Evolutionary conservation across 169 alveolate species (phyloP), one percentile per base, ranked within the genome.

Genomic region (Eimeria acervulina): DNA sequence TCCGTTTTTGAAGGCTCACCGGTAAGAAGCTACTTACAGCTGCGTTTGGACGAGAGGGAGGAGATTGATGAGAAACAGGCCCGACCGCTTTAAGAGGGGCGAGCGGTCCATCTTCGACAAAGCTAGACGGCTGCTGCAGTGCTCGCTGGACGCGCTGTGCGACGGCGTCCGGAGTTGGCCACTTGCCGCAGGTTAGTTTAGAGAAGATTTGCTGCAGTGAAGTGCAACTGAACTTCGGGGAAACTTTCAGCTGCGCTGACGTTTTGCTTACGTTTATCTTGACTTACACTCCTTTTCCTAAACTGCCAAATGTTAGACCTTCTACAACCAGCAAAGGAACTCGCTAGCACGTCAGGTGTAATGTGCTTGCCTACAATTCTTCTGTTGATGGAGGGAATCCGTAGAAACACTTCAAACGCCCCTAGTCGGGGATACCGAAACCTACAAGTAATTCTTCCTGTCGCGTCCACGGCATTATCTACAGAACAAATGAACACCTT

Each of bases 401-500:
- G 93, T 36, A 93, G 78, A 51, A 55, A 93, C 59, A 93, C 96
- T 83, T 93, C 96, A 47, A 93, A 93, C 31, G 96, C 92, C n/a
- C 96, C 96, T 3, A 93, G 68, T 19, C 90, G 87, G 21, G 96
- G 96, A 52, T 93, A 93, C 66, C 96, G 93, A 51, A 93, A 81
- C 26, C 85, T 80, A 44, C 93, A 51, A 28, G 90, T 63, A 36
- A 66, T 31, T 66, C 23, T 31, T 10, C 96, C 96, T 23, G 84
- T 17, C 23, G 42, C 74, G 28, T 93, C 88, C 63, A 78, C 33
- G 74, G 90, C 92, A 40, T 70, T 72, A 26, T 80, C 93, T 81
- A 68, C 88, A 44, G 47, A 28, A 21, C 40, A 74, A 3, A 80
- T 47, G 42, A 17, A 80, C 38, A 13, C 52, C 51, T 72, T 17